phyloP scores from a whole-genome alignment of 225 moss, liverwort and hornwort species.

The Asterella californica region DNA sequence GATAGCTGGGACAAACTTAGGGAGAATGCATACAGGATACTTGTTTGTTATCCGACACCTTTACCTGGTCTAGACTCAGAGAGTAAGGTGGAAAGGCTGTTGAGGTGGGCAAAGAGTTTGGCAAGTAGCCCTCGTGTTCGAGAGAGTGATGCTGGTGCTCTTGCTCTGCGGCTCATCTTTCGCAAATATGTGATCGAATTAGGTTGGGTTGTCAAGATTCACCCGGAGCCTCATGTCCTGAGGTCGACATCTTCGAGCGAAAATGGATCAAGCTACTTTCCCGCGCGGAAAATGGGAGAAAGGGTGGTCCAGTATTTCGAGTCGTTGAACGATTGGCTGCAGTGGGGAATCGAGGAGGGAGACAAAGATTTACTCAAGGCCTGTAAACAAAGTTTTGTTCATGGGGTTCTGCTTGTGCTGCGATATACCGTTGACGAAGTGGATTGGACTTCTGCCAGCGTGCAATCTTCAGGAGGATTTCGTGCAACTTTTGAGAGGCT shows the following conservation, averaged over 20 bases:
- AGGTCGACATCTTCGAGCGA: slow-evolving; percentile 17
- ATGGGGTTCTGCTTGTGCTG: slow-evolving; percentile 80
- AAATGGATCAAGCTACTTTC: background rate
- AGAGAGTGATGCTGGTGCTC: slow-evolving; percentile 96
- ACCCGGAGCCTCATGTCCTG: slow-evolving; percentile 50
- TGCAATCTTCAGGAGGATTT: slow-evolving; percentile 52
- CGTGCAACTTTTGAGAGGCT: slow-evolving; percentile 70
- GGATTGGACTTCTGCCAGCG: slow-evolving; percentile 68
- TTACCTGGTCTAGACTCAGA: slow-evolving; percentile 83
- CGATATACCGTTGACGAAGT: slow-evolving; percentile 97
- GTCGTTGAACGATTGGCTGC: slow-evolving; percentile 86
- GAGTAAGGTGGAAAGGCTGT: slow-evolving; percentile 51
- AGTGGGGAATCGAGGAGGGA: slow-evolving; percentile 93
- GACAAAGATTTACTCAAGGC: slow-evolving; percentile 83
- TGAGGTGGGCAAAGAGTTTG: slow-evolving; percentile 87
- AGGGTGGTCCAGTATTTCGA: slow-evolving; percentile 71
- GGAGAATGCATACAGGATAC: slow-evolving; percentile 83
- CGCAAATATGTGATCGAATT: slow-evolving; percentile 96
- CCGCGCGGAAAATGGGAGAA: slow-evolving; percentile 43
- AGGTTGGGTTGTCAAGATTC: slow-evolving; percentile 79
- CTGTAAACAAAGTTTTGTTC: slow-evolving; percentile 95
- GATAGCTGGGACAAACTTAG: slow-evolving; percentile 99
- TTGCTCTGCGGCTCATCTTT: slow-evolving; percentile 83
- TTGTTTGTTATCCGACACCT: slow-evolving; percentile 82
- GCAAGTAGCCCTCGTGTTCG: slow-evolving; percentile 90